phyloP scores from a whole-genome alignment of 306 rosid species.

The Acacia acuminata region DNA sequence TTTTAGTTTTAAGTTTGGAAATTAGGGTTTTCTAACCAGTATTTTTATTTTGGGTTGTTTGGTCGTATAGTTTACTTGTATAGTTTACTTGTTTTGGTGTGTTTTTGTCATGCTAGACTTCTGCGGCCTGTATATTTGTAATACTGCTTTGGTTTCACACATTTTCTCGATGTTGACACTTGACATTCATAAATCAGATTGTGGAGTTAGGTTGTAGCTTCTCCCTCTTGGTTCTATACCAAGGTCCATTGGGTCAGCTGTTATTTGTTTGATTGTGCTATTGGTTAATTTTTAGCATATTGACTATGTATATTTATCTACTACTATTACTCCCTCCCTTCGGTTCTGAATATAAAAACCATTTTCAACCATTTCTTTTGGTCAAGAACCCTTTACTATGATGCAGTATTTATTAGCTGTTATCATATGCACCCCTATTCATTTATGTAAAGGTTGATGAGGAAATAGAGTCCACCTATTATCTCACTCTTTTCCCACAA shows the following conservation, averaged over 20 bases:
- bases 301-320: neutral
- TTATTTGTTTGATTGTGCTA: neutral
- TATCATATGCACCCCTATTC: too few relatives aligned
- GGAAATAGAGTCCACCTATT: too few relatives aligned
- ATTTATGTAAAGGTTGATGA: too few relatives aligned
- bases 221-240: neutral
- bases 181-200: neutral
- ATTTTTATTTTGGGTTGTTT: neutral
- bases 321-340: neutral
- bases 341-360: neutral
- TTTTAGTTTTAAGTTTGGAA: neutral
- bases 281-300: slow-evolving; percentile 1
- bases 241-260: neutral
- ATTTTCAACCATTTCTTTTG: too few relatives aligned
- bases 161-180: neutral
- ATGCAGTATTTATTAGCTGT: too few relatives aligned
- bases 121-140: neutral
- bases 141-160: neutral
- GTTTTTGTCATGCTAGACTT: neutral
- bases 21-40: neutral
- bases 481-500: neutral
- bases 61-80: neutral
- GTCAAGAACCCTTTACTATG: too few relatives aligned
- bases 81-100: neutral
- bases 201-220: neutral